Conservation (phyloP, 2,329 filamentous ascomycete genomes). For the Penicillium thymicola region DNA sequence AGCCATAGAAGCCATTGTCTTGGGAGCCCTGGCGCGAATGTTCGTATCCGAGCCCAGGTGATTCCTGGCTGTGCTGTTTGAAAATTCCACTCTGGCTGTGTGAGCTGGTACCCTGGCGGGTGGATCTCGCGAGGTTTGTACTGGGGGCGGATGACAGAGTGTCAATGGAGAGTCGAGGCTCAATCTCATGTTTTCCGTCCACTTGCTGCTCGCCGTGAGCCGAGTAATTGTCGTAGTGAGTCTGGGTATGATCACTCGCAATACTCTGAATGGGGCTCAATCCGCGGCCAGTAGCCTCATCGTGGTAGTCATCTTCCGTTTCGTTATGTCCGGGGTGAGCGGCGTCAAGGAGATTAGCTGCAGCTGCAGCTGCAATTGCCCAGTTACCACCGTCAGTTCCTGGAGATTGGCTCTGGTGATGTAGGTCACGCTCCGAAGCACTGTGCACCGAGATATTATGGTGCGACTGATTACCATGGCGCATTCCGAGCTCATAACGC, state of each 20-base stretch:
- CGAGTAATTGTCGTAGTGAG: constrained; percentile 39
- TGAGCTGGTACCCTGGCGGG: constrained; percentile 52
- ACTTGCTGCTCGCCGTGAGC: not conserved
- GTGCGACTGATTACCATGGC: constrained; percentile 59
- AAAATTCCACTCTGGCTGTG: constrained; percentile 51
- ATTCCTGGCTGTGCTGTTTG: constrained; percentile 38
- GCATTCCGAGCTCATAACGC: constrained; percentile 61
- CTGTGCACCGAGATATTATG: constrained; percentile 50
- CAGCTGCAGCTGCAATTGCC: constrained; percentile 41
- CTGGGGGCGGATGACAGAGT: constrained; percentile 58
- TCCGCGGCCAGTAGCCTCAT: constrained; percentile 66
- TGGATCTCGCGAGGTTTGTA: constrained; percentile 55
- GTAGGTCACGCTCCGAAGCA: constrained; percentile 46
- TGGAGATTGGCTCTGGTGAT: constrained; percentile 35
- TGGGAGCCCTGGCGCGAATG: constrained; percentile 28
- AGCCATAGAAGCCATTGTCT: constrained; percentile 28
- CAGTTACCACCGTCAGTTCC: constrained; percentile 35
- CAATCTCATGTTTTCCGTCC: constrained; percentile 57
- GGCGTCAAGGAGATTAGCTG: constrained; percentile 35
- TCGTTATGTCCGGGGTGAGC: constrained; percentile 49
- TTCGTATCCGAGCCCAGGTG: constrained; percentile 40
- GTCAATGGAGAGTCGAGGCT: constrained; percentile 53
- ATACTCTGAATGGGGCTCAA: constrained; percentile 91
- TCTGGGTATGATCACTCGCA: constrained; percentile 75
- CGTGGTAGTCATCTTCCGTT: constrained; percentile 48